phyloP scores from a whole-genome alignment of 345 rosid genomes.

The Lumnitzera littorea region DNA sequence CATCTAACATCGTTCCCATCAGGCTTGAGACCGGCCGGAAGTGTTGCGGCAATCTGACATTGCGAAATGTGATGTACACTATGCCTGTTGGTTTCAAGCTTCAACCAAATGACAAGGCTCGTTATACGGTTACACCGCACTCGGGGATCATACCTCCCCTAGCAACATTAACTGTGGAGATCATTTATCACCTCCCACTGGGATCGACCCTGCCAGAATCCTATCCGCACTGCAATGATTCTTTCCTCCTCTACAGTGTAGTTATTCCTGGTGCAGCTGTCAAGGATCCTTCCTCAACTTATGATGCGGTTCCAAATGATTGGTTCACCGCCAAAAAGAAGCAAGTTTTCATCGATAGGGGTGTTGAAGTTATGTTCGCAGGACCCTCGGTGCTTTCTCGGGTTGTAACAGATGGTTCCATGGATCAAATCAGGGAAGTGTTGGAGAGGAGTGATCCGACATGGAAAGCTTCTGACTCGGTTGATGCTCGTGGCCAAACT shows the following conservation, averaged over 20 bases:
- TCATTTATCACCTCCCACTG: conserved; percentile 29
- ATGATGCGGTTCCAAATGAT: conserved; percentile 38
- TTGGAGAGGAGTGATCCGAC: conserved; percentile 41
- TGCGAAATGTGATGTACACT: conserved; percentile 66
- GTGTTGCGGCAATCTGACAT: conserved; percentile 45
- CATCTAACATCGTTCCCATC: conserved; percentile 35
- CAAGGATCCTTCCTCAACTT: conserved; percentile 26
- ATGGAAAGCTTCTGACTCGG: conserved; percentile 36
- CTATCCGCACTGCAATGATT: conserved; percentile 34
- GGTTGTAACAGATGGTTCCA: conserved; percentile 37
- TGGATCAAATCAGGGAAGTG: conserved; percentile 56
- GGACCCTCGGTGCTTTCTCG: conserved; percentile 43
- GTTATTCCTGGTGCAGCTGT: conserved; percentile 54
- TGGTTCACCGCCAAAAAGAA: conserved; percentile 60
- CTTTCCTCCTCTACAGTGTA: conserved; percentile 51
- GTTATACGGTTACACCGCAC: conserved; percentile 42
- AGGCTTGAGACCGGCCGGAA: conserved; percentile 42
- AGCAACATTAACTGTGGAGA: conserved; percentile 32
- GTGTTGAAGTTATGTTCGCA: conserved; percentile 46
- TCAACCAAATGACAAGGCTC: conserved; percentile 32
- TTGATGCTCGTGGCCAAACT: conserved; percentile 34
- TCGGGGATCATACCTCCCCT: conserved; percentile 54
- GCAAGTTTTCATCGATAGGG: conserved; percentile 56
- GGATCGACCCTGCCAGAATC: conserved; percentile 27
- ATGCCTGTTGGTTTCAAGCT: conserved; percentile 63